These are phyloP conservation scores for Solanum sparsipilum DNA, from an alignment of 257 asterid species.

Conservation along the genomic window DNA sequence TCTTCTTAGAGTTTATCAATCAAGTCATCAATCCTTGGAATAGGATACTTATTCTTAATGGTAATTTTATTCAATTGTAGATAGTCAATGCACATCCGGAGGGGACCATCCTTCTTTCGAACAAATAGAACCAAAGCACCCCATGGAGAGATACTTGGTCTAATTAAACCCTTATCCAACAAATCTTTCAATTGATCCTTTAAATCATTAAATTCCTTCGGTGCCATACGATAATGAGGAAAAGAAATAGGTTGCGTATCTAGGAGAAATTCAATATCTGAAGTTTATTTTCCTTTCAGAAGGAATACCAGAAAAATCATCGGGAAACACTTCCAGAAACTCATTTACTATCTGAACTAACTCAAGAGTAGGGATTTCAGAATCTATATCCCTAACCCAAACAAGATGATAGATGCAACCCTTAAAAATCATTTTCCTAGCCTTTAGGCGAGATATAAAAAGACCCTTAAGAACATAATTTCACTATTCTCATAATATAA, in stretches of 20 bases:
- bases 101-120: not conserved
- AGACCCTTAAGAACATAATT: not conserved
- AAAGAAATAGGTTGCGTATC: not conserved
- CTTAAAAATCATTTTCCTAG: not conserved
- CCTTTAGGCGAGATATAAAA: not conserved
- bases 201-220: not conserved
- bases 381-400: not conserved
- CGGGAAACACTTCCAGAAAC: not conserved
- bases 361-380: not conserved
- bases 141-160: not conserved
- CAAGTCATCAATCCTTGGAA: not conserved
- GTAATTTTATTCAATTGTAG: too few relatives aligned
- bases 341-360: not conserved
- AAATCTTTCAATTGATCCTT: too few relatives aligned
- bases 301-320: too few relatives aligned
- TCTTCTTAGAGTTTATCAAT: not conserved
- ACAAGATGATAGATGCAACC: not conserved
- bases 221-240: not conserved
- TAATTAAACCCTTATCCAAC: not conserved
- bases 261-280: not conserved
- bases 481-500: not conserved
- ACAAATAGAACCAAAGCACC: not conserved
- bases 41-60: too few relatives aligned
- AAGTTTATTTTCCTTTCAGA: not conserved
- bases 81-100: not conserved